Evolutionary conservation across 129 eudicot species (phyloP).

Genomic region (Flaveria brownii): DNA sequence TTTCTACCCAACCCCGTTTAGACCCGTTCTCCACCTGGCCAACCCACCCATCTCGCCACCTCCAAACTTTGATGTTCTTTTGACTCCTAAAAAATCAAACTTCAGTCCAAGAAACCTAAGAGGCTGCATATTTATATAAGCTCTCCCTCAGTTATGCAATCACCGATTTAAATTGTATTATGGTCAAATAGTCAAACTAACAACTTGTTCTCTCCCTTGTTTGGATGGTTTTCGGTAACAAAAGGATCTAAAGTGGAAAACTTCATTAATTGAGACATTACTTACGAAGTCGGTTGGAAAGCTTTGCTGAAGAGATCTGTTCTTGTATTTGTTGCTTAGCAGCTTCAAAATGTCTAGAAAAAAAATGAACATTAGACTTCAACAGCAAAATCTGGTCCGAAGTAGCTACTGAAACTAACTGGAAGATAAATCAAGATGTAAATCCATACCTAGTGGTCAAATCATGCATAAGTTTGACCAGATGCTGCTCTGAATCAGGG

Average conservation of each 20-base stretch:
- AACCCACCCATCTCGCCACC: not conserved
- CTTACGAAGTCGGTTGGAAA: slow-evolving; percentile 64
- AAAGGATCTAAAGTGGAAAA: slow-evolving; percentile 11
- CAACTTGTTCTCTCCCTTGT: not conserved
- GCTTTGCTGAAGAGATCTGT: slow-evolving; percentile 53
- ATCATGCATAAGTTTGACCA: slow-evolving; percentile 68
- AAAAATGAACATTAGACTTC: slow-evolving; percentile 16
- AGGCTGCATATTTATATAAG: not conserved
- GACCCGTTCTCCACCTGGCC: not conserved
- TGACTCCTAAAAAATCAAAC: slow-evolving; percentile 1
- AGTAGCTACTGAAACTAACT: slow-evolving; percentile 14
- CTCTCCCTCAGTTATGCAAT: slow-evolving; percentile 4
- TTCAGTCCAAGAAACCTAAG: slow-evolving; percentile 10
- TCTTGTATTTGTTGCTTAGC: slow-evolving; percentile 59
- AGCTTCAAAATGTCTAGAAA: slow-evolving; percentile 78
- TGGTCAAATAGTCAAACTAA: slow-evolving; percentile 13
- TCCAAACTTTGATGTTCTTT: not conserved
- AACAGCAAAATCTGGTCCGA: slow-evolving; percentile 14
- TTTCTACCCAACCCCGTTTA: slow-evolving; percentile 4
- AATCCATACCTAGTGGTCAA: slow-evolving; percentile 58
- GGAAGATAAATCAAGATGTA: slow-evolving; percentile 23
- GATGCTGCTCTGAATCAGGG: slow-evolving; percentile 82
- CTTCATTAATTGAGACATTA: slow-evolving; percentile 17
- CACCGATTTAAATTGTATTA: slow-evolving; percentile 4
- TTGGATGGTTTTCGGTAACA: not conserved